These are phyloP conservation scores for Bidens hawaiensis DNA, from an alignment of 140 eudicot species.

Conservation along the genomic window DNA sequence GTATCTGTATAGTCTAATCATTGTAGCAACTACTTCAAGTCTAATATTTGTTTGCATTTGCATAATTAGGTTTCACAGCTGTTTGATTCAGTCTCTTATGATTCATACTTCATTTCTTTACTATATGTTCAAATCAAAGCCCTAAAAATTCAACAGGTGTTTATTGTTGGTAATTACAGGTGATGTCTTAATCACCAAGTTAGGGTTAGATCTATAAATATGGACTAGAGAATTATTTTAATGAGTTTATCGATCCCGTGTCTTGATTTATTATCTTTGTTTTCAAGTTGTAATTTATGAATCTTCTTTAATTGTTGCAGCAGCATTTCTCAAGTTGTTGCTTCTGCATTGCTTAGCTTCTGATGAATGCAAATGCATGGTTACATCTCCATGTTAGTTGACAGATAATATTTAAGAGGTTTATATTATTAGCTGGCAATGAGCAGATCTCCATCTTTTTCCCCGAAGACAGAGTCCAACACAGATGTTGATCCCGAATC, in stretches of 20 bases:
- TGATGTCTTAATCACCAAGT: too few species aligned
- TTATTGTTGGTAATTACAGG: too few species aligned
- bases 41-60: slow-evolving; percentile 12
- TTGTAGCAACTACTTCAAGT: neutral
- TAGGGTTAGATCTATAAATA: too few species aligned
- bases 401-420: slow-evolving; percentile 8
- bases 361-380: neutral
- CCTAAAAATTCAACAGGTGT: slow-evolving; percentile 1
- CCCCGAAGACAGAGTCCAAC: slow-evolving; percentile 48
- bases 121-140: neutral
- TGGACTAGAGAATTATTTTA: too few species aligned
- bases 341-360: neutral
- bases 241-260: too few species aligned
- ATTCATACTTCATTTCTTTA: neutral
- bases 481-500: slow-evolving; percentile 53
- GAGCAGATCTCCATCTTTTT: slow-evolving; percentile 87
- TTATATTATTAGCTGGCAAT: slow-evolving; percentile 41
- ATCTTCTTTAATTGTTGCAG: slow-evolving; percentile 10
- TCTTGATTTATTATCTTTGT: neutral
- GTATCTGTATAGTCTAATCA: slow-evolving; percentile 8
- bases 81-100: neutral
- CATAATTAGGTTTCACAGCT: neutral
- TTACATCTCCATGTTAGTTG: slow-evolving; percentile 6
- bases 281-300: neutral
- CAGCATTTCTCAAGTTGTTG: slow-evolving; percentile 14